Base-by-base conservation (phyloP, 2,329 filamentous ascomycete species). In the Trichophyton simii region DNA sequence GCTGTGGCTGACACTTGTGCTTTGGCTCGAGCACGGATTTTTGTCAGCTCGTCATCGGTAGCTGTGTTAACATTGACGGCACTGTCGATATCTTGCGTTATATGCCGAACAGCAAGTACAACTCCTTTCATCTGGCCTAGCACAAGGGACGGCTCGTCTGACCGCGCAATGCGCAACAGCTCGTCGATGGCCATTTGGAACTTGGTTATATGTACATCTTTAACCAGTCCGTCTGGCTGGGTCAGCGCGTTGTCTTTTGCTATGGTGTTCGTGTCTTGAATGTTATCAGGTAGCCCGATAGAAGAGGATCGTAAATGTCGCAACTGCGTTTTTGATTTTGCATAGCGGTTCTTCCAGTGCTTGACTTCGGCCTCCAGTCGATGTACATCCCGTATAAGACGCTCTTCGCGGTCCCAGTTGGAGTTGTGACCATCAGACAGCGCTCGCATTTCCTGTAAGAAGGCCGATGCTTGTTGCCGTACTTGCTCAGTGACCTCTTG, bases 151-250 rank as follows among this genome's bases (percentile, higher is more conserved):
- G 90, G 84, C 59, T 87, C 83, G n/a, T 87, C 83, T 38, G 81
- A 80, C 58, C 91, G 85, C 18, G 91, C 90, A 46, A 81, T 83
- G 65, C 87, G 87, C 41, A 99, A 80, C 44, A 97, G 80, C 68
- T 97, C 92, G 70, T 99, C 92, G 64, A 99, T 88, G 22, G 91
- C 84, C 63, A 97, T 87, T 73, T 99, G 94, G 77, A 96, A 97
- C 70, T 89, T 91, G 58, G 92, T 96, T 66, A 99, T 85, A 71
- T 96, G 88, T 11, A 96, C 83, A 73, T 96, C 94, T 75, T 89
- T 91, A 67, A 99, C 85, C 22, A 94, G 73, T 4, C 94, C 94
- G 63, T 85, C 82, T 11, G 86, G 82, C 42, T 87, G 82, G 22
- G 83, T 81, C 66, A 94, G 86, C 58, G 82, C 83, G n/a, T 86